phyloP scores from a whole-genome alignment of 192 early-diverging fungal genomes.

The Linnemannia hyalina region DNA sequence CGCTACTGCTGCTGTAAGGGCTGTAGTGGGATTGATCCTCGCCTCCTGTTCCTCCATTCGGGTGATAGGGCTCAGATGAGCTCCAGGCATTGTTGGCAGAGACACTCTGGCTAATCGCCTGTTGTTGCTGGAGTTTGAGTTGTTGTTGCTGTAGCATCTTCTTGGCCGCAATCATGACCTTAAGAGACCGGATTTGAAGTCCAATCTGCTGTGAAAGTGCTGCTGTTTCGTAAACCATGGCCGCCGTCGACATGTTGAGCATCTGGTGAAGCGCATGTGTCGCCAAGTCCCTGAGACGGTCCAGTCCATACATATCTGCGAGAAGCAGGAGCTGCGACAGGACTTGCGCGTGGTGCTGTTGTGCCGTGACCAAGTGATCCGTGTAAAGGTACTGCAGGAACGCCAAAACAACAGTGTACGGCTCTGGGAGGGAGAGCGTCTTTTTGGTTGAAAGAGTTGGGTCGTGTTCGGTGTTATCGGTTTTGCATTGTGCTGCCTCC shows the following conservation, averaged over 20 bases:
- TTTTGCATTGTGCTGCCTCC: slow-evolving; percentile 37
- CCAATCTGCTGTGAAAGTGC: slow-evolving; percentile 76
- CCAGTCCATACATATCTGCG: slow-evolving; percentile 73
- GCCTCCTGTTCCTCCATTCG: slow-evolving; percentile 1
- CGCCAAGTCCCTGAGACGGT: slow-evolving; percentile 66
- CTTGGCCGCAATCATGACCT: slow-evolving; percentile 66
- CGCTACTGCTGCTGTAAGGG: not conserved
- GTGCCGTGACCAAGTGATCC: slow-evolving; percentile 73
- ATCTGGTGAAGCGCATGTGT: slow-evolving; percentile 73
- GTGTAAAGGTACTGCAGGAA: slow-evolving; percentile 80
- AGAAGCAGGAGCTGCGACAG: slow-evolving; percentile 73
- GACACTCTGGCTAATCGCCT: slow-evolving; percentile 33
- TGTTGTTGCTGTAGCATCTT: slow-evolving; percentile 72
- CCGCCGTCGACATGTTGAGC: slow-evolving; percentile 72
- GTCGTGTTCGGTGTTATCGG: slow-evolving; percentile 49
- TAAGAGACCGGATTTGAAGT: slow-evolving; percentile 70
- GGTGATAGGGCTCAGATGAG: slow-evolving; percentile 11
- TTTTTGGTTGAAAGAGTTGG: slow-evolving; percentile 43
- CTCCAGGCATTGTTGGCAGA: slow-evolving; percentile 18
- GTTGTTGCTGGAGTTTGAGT: slow-evolving; percentile 52
- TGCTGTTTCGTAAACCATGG: slow-evolving; percentile 75
- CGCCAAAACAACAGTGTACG: slow-evolving; percentile 64
- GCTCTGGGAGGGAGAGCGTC: slow-evolving; percentile 56
- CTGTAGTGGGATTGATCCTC: not conserved
- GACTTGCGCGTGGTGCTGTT: slow-evolving; percentile 76